Percentiles rank a stretch among this genome's conserved stretches.
These are phyloP conservation scores for Westerdykella ornata DNA, from an alignment of 2,329 filamentous ascomycete genomes.

Conservation along the genomic window DNA sequence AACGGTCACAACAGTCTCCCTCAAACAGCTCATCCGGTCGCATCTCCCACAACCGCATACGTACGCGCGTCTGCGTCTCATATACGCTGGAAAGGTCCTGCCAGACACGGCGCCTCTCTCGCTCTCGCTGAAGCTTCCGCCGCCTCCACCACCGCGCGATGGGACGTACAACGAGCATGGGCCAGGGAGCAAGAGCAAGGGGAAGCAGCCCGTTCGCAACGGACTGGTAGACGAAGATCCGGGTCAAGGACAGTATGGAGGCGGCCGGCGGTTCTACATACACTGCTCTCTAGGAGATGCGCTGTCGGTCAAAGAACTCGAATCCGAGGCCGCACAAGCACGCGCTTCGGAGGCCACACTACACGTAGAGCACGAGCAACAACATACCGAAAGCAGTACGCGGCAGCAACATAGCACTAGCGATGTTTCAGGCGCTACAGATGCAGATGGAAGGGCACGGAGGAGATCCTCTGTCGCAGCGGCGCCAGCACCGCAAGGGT, in stretches of 20 bases:
- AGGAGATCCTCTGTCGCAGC: conserved; percentile 31
- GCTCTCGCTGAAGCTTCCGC: conserved; percentile 58
- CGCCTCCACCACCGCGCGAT: conserved; percentile 42
- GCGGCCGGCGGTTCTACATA: conserved; percentile 64
- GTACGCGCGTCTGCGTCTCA: conserved; percentile 72
- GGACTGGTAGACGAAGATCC: conserved; percentile 25
- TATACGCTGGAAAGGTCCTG: conserved; percentile 82
- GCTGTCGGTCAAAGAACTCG: conserved; percentile 62
- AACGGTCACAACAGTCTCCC: conserved; percentile 64
- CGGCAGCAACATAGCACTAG: background rate
- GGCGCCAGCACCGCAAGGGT: conserved; percentile 64
- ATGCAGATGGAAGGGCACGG: conserved; percentile 10
- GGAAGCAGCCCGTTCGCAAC: conserved; percentile 57
- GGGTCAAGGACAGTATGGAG: conserved; percentile 13
- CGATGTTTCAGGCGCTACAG: conserved; percentile 2
- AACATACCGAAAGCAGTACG: conserved; percentile 11
- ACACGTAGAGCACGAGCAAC: conserved; percentile 22
- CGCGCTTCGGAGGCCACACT: conserved; percentile 37
- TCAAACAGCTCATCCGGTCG: conserved; percentile 75
- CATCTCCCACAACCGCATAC: conserved; percentile 58
- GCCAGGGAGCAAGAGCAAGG: conserved; percentile 50
- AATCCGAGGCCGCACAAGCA: conserved; percentile 52
- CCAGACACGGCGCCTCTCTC: conserved; percentile 64
- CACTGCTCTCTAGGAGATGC: conserved; percentile 86
- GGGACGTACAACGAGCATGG: conserved; percentile 16